Percentiles rank a stretch among this genome's conserved stretches.
phyloP scores from a whole-genome alignment of 805 yeast genomes.

The Pichia rugopelliculosa region DNA sequence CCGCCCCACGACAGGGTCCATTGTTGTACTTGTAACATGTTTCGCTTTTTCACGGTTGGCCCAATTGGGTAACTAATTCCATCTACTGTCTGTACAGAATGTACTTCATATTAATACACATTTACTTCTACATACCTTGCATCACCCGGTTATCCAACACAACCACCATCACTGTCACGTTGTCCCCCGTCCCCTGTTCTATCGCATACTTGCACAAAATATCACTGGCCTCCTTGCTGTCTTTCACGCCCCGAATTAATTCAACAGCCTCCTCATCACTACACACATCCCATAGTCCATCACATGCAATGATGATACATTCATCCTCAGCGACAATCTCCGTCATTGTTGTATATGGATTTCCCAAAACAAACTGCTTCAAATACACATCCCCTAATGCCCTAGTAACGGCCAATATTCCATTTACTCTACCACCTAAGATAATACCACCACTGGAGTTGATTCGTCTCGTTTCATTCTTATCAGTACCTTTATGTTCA shows the following conservation, averaged over 20 bases:
- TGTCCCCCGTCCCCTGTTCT: slow-evolving; percentile 76
- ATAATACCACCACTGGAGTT: slow-evolving; percentile 77
- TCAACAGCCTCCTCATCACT: slow-evolving; percentile 80
- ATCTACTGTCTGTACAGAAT: no score
- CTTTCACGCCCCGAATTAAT: slow-evolving; percentile 44
- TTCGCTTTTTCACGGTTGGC: no score
- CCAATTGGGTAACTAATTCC: background rate
- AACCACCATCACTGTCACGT: slow-evolving; percentile 89
- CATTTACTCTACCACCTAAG: slow-evolving; percentile 88
- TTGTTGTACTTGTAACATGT: background rate
- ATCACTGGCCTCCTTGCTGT: slow-evolving; percentile 62
- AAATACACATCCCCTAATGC: slow-evolving; percentile 91
- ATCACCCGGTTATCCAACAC: slow-evolving; percentile 33
- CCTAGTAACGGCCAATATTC: slow-evolving; percentile 89
- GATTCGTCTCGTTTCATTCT: slow-evolving; percentile 67
- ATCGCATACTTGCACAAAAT: slow-evolving; percentile 66
- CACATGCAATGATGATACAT: slow-evolving; percentile 86
- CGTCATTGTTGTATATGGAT: slow-evolving; percentile 88
- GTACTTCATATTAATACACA: no score
- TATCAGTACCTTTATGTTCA: slow-evolving; percentile 90
- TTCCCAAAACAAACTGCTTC: slow-evolving; percentile 81
- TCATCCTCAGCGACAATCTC: slow-evolving; percentile 62
- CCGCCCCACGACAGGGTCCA: background rate
- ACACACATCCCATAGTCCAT: slow-evolving; percentile 95
- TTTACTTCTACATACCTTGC: background rate